A percentile compares a stretch with the other conserved stretches of the same genome.
Conservation (phyloP, 345 rosid genomes). For the Brassica nigra region DNA sequence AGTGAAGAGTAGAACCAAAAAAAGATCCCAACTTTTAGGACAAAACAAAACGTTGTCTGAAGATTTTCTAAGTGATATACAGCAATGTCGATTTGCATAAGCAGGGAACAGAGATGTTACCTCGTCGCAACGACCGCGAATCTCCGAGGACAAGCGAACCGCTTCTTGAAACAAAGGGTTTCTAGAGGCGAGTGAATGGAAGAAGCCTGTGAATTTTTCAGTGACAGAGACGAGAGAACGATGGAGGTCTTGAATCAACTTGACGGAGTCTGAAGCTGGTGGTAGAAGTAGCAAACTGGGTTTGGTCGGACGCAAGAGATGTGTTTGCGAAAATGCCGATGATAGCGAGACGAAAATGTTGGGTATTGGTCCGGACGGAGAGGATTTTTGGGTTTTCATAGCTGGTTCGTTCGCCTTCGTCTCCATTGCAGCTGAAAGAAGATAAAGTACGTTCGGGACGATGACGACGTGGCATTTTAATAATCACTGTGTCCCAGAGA, state of each 20-base stretch:
- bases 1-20: no score
- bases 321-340: conserved; percentile 51
- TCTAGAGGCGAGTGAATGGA: conserved; percentile 49
- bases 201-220: conserved; percentile 42
- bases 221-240: conserved; percentile 49
- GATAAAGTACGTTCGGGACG: conserved; percentile 28
- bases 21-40: conserved; percentile 10
- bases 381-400: conserved; percentile 27
- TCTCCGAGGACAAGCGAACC: conserved; percentile 49
- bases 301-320: conserved; percentile 35
- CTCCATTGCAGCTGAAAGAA: conserved; percentile 42
- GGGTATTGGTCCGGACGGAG: conserved; percentile 7
- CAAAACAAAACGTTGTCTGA: not conserved
- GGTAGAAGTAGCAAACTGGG: conserved; percentile 38
- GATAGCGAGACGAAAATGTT: conserved; percentile 45
- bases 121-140: conserved; percentile 50
- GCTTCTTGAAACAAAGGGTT: conserved; percentile 55
- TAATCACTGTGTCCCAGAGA: conserved; percentile 8
- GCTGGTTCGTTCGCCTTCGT: conserved; percentile 34
- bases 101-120: conserved; percentile 29
- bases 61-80: not conserved
- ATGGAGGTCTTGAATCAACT: conserved; percentile 48
- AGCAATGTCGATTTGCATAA: not conserved
- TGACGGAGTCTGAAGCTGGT: conserved; percentile 35
- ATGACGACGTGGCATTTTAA: conserved; percentile 24